These are phyloP conservation scores for Trematosphaeria pertusa DNA, from an alignment of 2,329 filamentous ascomycete species.

Conservation along the genomic window DNA sequence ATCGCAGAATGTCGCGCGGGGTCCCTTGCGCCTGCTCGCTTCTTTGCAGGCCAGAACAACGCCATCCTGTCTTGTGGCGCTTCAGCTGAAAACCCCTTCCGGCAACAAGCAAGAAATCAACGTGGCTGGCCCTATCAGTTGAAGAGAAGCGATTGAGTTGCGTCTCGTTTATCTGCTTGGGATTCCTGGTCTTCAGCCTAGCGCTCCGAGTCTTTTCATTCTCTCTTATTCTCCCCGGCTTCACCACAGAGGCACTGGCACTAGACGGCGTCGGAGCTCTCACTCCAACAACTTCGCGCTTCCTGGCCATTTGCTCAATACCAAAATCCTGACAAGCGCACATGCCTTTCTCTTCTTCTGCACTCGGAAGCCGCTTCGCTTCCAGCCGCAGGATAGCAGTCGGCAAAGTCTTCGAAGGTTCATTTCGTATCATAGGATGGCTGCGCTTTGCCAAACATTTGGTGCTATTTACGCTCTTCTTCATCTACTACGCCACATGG, in stretches of 20 bases:
- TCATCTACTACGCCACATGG: background rate
- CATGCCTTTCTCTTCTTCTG: background rate
- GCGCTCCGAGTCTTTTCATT: background rate
- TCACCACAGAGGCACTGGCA: background rate
- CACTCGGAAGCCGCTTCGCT: background rate
- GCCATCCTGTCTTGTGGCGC: too few species aligned
- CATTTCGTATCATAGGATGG: background rate
- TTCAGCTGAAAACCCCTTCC: too few species aligned
- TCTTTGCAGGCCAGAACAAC: too few species aligned
- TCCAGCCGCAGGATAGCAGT: background rate
- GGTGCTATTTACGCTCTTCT: background rate
- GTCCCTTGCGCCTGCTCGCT: too few species aligned
- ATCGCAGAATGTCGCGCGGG: too few species aligned
- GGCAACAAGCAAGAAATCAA: too few species aligned
- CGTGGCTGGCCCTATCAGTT: too few species aligned
- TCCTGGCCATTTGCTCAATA: too few species aligned
- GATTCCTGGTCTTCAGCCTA: background rate
- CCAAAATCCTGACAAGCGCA: too few species aligned
- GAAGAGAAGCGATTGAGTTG: too few species aligned
- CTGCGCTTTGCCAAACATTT: background rate
- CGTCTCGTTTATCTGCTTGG: background rate
- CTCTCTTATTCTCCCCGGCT: background rate
- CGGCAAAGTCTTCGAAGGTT: background rate
- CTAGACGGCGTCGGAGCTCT: background rate
- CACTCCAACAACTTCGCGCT: background rate